A percentile compares a stretch with the other conserved stretches of the same genome.
Conservation (phyloP, 192 early-diverging fungal species). For the Umbelopsis ramanniana region DNA sequence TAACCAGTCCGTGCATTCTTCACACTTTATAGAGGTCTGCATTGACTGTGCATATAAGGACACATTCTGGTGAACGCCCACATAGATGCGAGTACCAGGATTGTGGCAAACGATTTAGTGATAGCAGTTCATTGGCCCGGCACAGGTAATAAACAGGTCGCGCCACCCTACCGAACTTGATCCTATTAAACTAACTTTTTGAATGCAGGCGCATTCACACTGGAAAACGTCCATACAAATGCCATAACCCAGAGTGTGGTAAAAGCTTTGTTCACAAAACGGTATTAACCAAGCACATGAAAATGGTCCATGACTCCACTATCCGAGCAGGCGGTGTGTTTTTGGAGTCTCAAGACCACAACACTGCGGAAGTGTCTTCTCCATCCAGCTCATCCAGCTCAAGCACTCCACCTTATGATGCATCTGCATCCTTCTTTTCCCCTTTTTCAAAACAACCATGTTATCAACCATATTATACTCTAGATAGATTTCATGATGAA, state of each 20-base stretch:
- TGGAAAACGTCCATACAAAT: slow-evolving; percentile 73
- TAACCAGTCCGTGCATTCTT: not conserved
- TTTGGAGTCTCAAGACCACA: slow-evolving; percentile 19
- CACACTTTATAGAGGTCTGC: slow-evolving; percentile 66
- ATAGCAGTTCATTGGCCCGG: slow-evolving; percentile 76
- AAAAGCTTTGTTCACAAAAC: slow-evolving; percentile 55
- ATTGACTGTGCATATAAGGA: slow-evolving; percentile 79
- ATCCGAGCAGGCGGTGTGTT: slow-evolving; percentile 18
- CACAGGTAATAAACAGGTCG: slow-evolving; percentile 58
- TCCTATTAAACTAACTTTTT: not conserved
- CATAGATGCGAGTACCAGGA: slow-evolving; percentile 69
- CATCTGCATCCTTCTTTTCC: not conserved
- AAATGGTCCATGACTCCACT: slow-evolving; percentile 31
- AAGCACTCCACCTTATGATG: slow-evolving; percentile 22
- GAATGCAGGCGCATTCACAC: slow-evolving; percentile 69
- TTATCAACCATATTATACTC: not conserved
- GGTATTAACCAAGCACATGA: slow-evolving; percentile 51
- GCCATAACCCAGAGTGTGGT: slow-evolving; percentile 48
- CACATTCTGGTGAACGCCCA: slow-evolving; percentile 79
- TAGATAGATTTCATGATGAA: not conserved
- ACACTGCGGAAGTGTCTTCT: slow-evolving; percentile 16
- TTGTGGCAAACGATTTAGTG: slow-evolving; percentile 80
- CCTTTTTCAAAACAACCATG: not conserved
- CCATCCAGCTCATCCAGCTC: slow-evolving; percentile 23
- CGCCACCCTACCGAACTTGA: not conserved